Evolutionary conservation across 345 rosid species (phyloP).

Genomic region (Atalantia buxifolia): DNA sequence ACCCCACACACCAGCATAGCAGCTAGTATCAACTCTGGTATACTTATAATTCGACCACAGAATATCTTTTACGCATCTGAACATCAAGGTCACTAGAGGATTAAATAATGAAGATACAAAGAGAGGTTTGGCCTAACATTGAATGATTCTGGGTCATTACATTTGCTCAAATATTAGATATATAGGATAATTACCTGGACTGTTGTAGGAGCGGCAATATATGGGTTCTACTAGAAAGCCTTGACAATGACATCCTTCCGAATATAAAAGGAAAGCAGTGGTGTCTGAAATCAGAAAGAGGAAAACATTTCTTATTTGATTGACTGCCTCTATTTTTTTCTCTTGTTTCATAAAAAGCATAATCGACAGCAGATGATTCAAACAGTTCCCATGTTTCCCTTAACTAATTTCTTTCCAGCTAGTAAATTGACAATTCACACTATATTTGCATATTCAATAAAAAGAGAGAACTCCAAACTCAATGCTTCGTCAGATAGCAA

Average conservation of each 20-base stretch:
- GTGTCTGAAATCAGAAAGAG: not conserved
- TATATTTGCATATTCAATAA: too few species aligned
- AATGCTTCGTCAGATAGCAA: too few species aligned
- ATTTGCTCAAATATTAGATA: not conserved
- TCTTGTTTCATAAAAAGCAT: not conserved
- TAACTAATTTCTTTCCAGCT: too few species aligned
- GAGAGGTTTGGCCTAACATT: not conserved
- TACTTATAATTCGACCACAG: slow-evolving; percentile 22
- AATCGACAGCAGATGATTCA: too few species aligned
- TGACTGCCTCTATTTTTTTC: not conserved
- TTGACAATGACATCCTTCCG: slow-evolving; percentile 30
- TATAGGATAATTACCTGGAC: slow-evolving; percentile 20
- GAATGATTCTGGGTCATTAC: not conserved
- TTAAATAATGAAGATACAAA: not conserved
- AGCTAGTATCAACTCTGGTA: slow-evolving; percentile 20
- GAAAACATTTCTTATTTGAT: not conserved
- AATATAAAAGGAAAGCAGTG: not conserved
- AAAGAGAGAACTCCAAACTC: too few species aligned
- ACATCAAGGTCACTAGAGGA: slow-evolving; percentile 8
- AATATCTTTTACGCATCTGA: slow-evolving; percentile 25
- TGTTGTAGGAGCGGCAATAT: slow-evolving; percentile 8
- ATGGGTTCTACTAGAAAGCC: slow-evolving; percentile 16
- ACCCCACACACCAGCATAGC: slow-evolving; percentile 11
- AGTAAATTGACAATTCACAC: too few species aligned
- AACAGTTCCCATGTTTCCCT: too few species aligned